A percentile compares a stretch with the other conserved stretches of the same genome.
phyloP scores from a whole-genome alignment of 2,329 filamentous ascomycete genomes.

The Pseudocercospora musae region DNA sequence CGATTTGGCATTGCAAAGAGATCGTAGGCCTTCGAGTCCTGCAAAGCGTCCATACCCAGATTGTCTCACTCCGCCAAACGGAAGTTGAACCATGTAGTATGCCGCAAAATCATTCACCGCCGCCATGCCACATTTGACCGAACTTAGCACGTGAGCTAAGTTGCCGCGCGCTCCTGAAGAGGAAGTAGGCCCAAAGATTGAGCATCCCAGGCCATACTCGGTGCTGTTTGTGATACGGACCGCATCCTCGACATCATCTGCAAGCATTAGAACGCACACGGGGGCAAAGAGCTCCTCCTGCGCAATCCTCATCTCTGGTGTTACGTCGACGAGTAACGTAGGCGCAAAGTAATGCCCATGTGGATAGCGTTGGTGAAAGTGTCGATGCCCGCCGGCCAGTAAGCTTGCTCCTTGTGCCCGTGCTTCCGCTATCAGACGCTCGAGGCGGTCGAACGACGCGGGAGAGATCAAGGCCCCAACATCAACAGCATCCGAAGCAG shows the following conservation, averaged over 20 bases:
- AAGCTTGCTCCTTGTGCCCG: conserved; percentile 75
- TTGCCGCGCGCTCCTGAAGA: conserved; percentile 51
- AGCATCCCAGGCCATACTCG: conserved; percentile 80
- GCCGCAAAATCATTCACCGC: conserved; percentile 93
- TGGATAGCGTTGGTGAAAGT: conserved; percentile 68
- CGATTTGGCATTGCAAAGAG: conserved; percentile 82
- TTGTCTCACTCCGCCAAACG: conserved; percentile 86
- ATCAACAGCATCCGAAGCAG: conserved; percentile 55
- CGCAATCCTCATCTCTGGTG: conserved; percentile 78
- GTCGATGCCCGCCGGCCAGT: conserved; percentile 72
- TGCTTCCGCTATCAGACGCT: conserved; percentile 72
- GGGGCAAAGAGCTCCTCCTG: conserved; percentile 91
- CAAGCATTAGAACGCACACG: conserved; percentile 79
- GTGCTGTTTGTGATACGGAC: conserved; percentile 79
- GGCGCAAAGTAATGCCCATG: conserved; percentile 88
- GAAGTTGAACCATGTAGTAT: conserved; percentile 89
- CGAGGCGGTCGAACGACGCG: conserved; percentile 69
- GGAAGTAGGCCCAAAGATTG: conserved; percentile 68
- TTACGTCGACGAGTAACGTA: conserved; percentile 88
- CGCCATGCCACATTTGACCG: conserved; percentile 82
- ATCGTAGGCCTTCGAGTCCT: conserved; percentile 79
- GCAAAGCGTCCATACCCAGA: conserved; percentile 91
- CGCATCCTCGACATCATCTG: conserved; percentile 62
- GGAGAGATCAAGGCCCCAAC: conserved; percentile 88
- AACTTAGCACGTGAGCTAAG: conserved; percentile 62